Base-by-base conservation (phyloP, 805 yeast genomes). In the Brettanomyces naardenensis region DNA sequence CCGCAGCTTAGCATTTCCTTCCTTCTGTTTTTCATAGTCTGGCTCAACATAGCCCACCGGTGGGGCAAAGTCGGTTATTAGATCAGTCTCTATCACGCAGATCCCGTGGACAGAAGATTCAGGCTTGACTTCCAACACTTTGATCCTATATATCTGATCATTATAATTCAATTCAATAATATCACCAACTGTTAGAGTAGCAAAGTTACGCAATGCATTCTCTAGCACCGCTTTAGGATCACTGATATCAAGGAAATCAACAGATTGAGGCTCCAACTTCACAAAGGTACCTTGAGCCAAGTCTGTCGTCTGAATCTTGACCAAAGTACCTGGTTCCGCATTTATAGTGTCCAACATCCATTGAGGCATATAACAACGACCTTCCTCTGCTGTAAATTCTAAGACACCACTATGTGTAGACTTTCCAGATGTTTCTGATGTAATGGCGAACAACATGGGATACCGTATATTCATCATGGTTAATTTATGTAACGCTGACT, bases 21-120 rank as follows among this genome's bases (percentile, higher is more conserved):
- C 67, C 45, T 66, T 55, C 45, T 44, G 44, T 37, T 48, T 53
- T 37, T 66, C 60, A 43, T 74, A 75, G 45, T 84, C 88, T 1
- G 96, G 96, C 55, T 90, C 97, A 15, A 85, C 95, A 56, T 92
- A 92, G 0, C 99, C 99, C 4, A 90, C 95, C 0, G 99, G 99
- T 2, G 98, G 95, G 2, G 97, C 97, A 65, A 92, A 92, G 55
- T 92, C 99, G 0, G 97, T 95, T 42, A 86, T 95, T 44, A 92
- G 68, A 64, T 92, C 98, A 0, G 98, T 92, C 56, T 92, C 99
- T 20, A 92, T 86, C 4, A 92, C 96, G 67, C 97, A 90, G 11
- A 90, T 80, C 42, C 95, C 84, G 25, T 72, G 64, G 6, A 66
- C 62, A 5, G 58, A 49, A 2, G 76, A 68, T 37, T 80, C 84